These are phyloP conservation scores for Aspergillus puulaauensis DNA, from an alignment of 2,329 filamentous ascomycete genomes.

Conservation along the genomic window DNA sequence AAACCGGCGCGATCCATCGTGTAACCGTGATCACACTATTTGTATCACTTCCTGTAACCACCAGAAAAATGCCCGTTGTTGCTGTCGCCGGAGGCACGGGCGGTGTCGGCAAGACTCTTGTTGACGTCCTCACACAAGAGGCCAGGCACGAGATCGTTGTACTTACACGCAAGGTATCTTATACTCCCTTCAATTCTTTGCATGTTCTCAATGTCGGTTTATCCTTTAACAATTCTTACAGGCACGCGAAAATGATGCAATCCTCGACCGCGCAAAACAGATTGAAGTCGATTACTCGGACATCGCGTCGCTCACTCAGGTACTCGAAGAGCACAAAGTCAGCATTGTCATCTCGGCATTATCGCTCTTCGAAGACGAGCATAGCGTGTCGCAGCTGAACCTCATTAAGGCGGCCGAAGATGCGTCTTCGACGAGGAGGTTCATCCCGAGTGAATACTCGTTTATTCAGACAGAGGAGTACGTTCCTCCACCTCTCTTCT, in stretches of 20 bases:
- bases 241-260: not conserved
- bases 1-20: not conserved
- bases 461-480: conserved; percentile 35
- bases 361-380: conserved; percentile 28
- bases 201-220: too few relatives aligned
- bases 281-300: conserved; percentile 36
- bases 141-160: conserved; percentile 41
- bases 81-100: conserved; percentile 51
- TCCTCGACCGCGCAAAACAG: conserved; percentile 13
- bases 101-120: conserved; percentile 47
- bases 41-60: not conserved
- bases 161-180: conserved; percentile 41
- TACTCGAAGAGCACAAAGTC: conserved; percentile 40
- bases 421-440: conserved; percentile 39
- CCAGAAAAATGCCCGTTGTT: conserved; percentile 38
- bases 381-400: conserved; percentile 39
- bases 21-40: not conserved
- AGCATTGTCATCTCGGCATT: conserved; percentile 49
- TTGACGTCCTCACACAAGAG: conserved; percentile 42
- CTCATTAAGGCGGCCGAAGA: conserved; percentile 46
- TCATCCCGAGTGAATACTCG: conserved; percentile 47
- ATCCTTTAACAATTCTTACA: not conserved
- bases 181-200: not conserved
- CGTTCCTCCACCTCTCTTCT: not conserved
- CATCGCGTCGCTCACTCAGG: conserved; percentile 24